Evolutionary conservation across 306 rosid genomes (phyloP).

Genomic region (Trichosanthes truncata): DNA sequence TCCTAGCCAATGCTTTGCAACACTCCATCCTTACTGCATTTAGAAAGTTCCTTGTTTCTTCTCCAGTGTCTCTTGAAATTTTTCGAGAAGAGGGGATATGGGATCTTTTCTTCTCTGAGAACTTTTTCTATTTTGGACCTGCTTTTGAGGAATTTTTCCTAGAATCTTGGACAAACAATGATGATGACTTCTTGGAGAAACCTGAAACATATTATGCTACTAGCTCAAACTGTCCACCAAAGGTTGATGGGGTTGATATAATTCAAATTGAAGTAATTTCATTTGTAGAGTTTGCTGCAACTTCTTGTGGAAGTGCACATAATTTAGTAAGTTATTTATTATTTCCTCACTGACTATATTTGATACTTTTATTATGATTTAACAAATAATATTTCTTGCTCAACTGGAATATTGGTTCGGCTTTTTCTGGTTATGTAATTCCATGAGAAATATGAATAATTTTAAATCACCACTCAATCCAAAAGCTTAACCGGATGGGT

Average conservation of each 20-base stretch:
- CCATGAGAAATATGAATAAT: neutral
- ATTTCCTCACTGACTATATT: constrained; percentile 1
- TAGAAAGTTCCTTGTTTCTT: constrained; percentile 57
- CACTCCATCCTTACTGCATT: constrained; percentile 50
- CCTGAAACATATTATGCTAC: constrained; percentile 37
- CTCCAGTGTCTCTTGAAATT: constrained; percentile 49
- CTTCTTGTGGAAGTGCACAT: constrained; percentile 48
- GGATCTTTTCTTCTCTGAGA: constrained; percentile 88
- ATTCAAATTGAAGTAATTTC: constrained; percentile 73
- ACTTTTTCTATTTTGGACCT: constrained; percentile 64
- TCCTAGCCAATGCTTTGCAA: constrained; percentile 62
- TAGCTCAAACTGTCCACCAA: constrained; percentile 23
- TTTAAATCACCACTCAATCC: neutral
- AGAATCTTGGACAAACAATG: constrained; percentile 21
- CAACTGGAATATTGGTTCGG: constrained; percentile 2
- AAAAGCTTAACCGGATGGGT: neutral
- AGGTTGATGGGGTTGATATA: constrained; percentile 41
- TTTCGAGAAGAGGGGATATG: constrained; percentile 80
- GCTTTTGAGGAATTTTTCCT: constrained; percentile 37
- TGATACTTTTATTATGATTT: neutral
- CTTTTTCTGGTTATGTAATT: neutral
- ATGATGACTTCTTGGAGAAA: constrained; percentile 23
- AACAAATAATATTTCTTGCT: constrained; percentile 12
- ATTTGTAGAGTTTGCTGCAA: constrained; percentile 76
- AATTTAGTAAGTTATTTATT: constrained; percentile 50